Evolutionary conservation across 1,284 basidiomycete genomes (phyloP), one percentile per base, ranked within the genome.

Genomic region (Trametes hirsuta): DNA sequence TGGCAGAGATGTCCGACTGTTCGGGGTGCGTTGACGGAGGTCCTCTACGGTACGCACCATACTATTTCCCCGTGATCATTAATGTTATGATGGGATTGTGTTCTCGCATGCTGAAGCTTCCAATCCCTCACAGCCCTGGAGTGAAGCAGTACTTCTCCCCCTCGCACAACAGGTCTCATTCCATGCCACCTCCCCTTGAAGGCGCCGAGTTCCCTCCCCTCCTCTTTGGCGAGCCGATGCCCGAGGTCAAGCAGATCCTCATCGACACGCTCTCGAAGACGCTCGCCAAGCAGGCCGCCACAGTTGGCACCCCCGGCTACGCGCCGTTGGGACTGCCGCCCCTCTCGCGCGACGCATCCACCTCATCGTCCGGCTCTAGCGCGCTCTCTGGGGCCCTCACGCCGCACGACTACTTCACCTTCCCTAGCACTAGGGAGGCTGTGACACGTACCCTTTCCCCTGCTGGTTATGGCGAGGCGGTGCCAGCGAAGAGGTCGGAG

Each of bases 381-480:
- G 39, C 39, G 4, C 42, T 45, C 12, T 53, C 53, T 10, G 58
- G 49, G 8, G 37, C 30, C 18, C 62, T 47, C 36, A 59, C 56
- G 3, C 59, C 56, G 9, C 14, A 9, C 5, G 59, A 61, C 22
- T 61, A 61, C 47, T 61, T 59, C 35, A 10, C 41, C 24, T 34
- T 44, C 41, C 52, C 55, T 22, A 22, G n/a, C 8, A 15, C 44
- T 15, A 24, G 35, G 9, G 12, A 22, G 12, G 12, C 37, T 24
- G 22, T 42, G 3, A 6, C 21, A 14, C 21, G 18, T 8, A 39
- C 22, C 14, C 37, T 44, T 21, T 48, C 49, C 9, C 48, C 53
- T 12, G 37, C 37, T 8, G 37, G 15, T 14, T 34, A 37, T 11
- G 12, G 8, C 36, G 36, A 18, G 21, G 10, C 5, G 14, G 36